Percentiles rank a stretch among this genome's conserved stretches.
phyloP scores from a whole-genome alignment of 495 filamentous ascomycete species.

The Penicillium soppii region DNA sequence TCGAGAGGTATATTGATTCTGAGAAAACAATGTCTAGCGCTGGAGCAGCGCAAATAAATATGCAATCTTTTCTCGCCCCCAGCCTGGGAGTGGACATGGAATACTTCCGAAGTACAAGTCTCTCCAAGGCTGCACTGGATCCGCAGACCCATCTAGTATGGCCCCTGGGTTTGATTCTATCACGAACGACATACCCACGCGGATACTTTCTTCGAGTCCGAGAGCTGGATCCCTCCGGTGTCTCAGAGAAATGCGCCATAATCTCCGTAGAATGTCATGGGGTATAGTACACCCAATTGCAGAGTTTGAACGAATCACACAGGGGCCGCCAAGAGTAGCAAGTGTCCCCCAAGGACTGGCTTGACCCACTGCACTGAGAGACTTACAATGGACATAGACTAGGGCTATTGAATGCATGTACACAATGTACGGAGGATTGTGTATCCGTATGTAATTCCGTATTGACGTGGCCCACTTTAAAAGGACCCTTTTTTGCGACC shows the following conservation, averaged over 20 bases:
- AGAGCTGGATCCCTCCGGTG: neutral
- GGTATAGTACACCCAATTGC: neutral
- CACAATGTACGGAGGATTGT: neutral
- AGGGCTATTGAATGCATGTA: neutral
- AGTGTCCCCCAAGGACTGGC: slow-evolving; percentile 1
- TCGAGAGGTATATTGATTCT: neutral
- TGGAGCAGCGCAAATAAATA: neutral
- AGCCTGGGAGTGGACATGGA: neutral
- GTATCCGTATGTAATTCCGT: slow-evolving; percentile 2
- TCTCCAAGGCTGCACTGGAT: neutral
- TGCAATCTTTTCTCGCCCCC: slow-evolving; percentile 1
- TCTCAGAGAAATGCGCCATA: neutral
- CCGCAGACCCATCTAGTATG: slow-evolving; percentile 1
- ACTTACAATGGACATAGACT: neutral
- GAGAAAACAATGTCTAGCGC: neutral
- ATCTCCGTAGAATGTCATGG: neutral
- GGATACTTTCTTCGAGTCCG: neutral
- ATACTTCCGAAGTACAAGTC: neutral
- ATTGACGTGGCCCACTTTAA: slow-evolving; percentile 2
- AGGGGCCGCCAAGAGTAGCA: neutral
- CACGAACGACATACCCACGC: slow-evolving; percentile 2
- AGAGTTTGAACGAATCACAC: neutral
- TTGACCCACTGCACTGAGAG: neutral
- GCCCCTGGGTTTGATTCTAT: slow-evolving; percentile 4
- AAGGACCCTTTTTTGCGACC: slow-evolving; percentile 2